Evolutionary conservation across 192 early-diverging fungal species (phyloP), one percentile per base, ranked within the genome.

Genomic region (Umbelopsis vinacea): DNA sequence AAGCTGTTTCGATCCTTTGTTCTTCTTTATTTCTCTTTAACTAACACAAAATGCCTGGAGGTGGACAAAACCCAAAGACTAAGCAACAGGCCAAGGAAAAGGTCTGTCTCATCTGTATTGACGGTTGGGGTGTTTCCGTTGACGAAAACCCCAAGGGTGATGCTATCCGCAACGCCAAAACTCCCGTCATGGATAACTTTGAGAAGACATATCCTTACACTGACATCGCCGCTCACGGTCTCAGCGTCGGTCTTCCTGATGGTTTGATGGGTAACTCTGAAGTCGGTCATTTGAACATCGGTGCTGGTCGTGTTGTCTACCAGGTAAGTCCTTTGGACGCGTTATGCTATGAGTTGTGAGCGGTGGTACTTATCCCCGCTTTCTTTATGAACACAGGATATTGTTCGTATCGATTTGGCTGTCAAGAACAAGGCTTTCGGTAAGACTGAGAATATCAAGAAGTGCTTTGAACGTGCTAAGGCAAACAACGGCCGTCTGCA

Each of bases 201-300:
- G 89, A 89, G 71, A 84, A 89, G 76, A 81, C 87, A 37, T 89
- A 94, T 75, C 90, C 90, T 40, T 94, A 83, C 76, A 90, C 91
- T 19, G 84, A 86, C 48, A 84, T 99, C 46, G 89, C 82, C 63
- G 98, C 98, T n/a, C 96, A 98, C 76, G 98, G 98, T 29, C 87
- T 92, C 38, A 87, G 91, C 35, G 98, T 99, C 53, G 98, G 98
- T 66, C 88, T 99, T 38, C 97, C 97, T 14, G 96, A 96, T n/a
- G 98, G 96, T 10, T 87, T 98, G 67, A 99, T 99, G 98, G 98
- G 97, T 69, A 99, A 99, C 90, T 96, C 94, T 50, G 98, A 99
- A 83, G 98, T 99, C 50, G 98, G 98, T 12, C 98, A 99, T 76
- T 82, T 98, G 78, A 99, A 99, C 88, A 96, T 99, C 89, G 98